These are phyloP conservation scores for Cruciata laevipes DNA, from an alignment of 257 asterid species.

Conservation along the genomic window DNA sequence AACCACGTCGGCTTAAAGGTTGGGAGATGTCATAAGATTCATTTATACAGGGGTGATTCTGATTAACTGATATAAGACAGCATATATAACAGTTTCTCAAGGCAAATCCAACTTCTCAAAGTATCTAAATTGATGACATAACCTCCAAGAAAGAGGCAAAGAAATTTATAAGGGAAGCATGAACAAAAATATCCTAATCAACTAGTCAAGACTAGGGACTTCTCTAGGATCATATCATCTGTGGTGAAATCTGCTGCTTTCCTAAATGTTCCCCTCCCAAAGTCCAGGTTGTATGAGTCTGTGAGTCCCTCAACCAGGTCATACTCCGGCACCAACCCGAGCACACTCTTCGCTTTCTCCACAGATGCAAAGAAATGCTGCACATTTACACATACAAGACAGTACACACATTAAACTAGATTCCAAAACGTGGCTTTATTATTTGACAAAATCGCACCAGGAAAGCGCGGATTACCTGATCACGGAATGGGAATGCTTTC, in stretches of 20 bases:
- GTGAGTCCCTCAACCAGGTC: constrained; percentile 74
- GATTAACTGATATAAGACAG: neutral
- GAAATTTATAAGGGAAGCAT: neutral
- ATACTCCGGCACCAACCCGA: constrained; percentile 73
- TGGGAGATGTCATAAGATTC: too few relatives aligned
- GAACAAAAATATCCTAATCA: constrained; percentile 16
- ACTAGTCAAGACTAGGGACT: constrained; percentile 50
- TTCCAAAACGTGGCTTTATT: neutral
- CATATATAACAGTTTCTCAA: neutral
- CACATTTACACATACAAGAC: constrained; percentile 13
- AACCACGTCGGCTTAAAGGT: too few relatives aligned
- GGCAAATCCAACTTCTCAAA: neutral
- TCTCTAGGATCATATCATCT: constrained; percentile 85
- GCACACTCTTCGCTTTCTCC: constrained; percentile 82
- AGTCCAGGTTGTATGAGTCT: constrained; percentile 90
- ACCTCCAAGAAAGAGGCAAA: neutral
- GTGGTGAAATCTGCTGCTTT: constrained; percentile 93
- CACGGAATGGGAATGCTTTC: constrained; percentile 90
- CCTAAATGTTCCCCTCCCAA: constrained; percentile 86
- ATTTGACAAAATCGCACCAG: neutral
- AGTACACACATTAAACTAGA: neutral
- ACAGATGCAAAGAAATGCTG: constrained; percentile 96
- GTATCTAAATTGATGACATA: neutral
- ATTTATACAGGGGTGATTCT: too few relatives aligned
- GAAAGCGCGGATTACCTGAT: constrained; percentile 51